Base-by-base conservation (phyloP, 2,329 filamentous ascomycete species). In the Neophaeococcomyces aloes region DNA sequence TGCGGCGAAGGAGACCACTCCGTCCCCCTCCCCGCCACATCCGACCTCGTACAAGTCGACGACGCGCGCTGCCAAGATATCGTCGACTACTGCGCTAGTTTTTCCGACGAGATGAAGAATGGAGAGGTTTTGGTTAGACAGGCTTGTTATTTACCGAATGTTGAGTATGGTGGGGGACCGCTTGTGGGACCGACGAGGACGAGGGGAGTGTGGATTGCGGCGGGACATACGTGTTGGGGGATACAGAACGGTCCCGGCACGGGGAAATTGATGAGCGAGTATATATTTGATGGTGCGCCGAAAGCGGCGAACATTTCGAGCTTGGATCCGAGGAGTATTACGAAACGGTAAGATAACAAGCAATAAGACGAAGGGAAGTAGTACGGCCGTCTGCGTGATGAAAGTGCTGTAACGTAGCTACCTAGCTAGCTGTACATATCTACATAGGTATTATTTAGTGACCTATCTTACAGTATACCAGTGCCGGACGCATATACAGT, bases 141-240 rank as follows among this genome's bases (percentile, higher is more conserved):
- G 66, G 88, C 91, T 18, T 98, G 91, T 64, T 98, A 98, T 64
- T 69, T 98, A 38, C 91, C 91, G 1, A 83, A 81, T 52, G 83
- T 88, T 47, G 65, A 60, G 43, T 61, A 64, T 2, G 65, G 62
- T 17, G 63, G 57, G 8, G 62, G 61, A 41, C 89, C 91, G 4
- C 63, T 96, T 38, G 74, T 96, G 18, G 91, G 91, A 0, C 68
- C 72, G 42, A 88, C 87, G 6, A 74, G 75, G 2, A 76, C 81
- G 0, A 75, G 78, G 5, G 87, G 88, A 0, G 57, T 96, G 33
- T 81, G 83, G 61, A 70, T 96, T 47, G 91, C 91, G 0, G 75
- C 86, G 0, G 91, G 91, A 0, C 91, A 98, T 68, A 94, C 87
- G 1, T 96, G 89, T 66, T 98, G 91, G 91, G 91, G 91, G 0